Base-by-base conservation (phyloP, 805 yeast species). In the Monosporozyma aquatica region DNA sequence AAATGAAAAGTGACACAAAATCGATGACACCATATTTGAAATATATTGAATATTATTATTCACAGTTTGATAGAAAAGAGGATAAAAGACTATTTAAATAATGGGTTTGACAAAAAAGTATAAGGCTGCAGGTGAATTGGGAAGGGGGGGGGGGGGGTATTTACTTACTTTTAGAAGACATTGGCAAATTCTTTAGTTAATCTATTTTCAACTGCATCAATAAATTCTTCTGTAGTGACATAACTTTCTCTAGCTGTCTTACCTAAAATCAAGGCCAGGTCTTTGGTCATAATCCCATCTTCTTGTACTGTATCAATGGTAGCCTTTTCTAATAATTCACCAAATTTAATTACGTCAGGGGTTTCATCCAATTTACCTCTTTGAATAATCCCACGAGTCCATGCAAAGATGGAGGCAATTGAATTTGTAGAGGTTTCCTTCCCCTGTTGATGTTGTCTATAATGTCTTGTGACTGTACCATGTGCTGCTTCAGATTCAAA, bases 401-500 rank as follows among this genome's bases (percentile, higher is more conserved):
- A 90, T 24, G 97, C 97, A 60, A 82, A 90, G 53, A 90, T 90
- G 11, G 96, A 87, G 3, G 97, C 97, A 65, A 90, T 90, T 14
- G 97, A 89, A 69, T 90, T 90, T 45, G 97, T 90, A 6, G 96
- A 86, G 15, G 97, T 90, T 69, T 89, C 97, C 65, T 87, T 85
- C 52, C 97, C 97, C 67, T 83, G 85, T 70, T 90, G 97, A 67
- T 86, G 87, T 68, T 82, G 92, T 71, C 97, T 83, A 71, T 75
- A 90, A 66, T 90, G 97, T 70, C 97, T 84, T 37, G 97, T 90
- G 54, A 90, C 97, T 11, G 97, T 90, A 44, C 97, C 97, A 64
- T 90, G 97, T n/a, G 97, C 97, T 46, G 97, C 97, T 72, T 90
- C 97, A 43, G 87, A 71, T 71, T 90, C 97, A 64, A 86, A 89